Evolutionary conservation across 495 filamentous ascomycete genomes (phyloP), one percentile per base, ranked within the genome.

Genomic region (Platismatia glauca): DNA sequence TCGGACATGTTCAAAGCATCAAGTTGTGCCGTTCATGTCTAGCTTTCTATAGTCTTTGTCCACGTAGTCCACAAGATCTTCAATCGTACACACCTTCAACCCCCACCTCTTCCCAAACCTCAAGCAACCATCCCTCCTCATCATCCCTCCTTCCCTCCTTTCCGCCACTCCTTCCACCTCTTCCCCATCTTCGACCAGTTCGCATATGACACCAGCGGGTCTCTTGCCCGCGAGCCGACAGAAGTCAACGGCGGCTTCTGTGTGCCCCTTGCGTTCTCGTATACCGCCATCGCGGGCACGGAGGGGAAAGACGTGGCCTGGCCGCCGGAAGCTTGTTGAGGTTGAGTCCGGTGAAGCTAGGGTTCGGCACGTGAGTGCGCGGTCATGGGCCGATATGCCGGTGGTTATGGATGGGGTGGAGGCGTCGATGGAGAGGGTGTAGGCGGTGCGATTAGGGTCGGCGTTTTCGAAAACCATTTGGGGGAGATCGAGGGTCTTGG

Each of bases 41-140:
- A 63, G 31, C 29, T 5, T 18, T 24, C 44, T 58, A 35, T 39
- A 13, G 31, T 52, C 39, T 22, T 37, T 63, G 3, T 33, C 46
- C 41, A 97, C 71, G 73, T 93, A 89, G 61, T 72, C 77, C 44
- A 92, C 87, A 75, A 98, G 75, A 72, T 89, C 91, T 71, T 91
- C 92, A 75, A 98, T 97, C 11, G 94, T 97, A 73, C 92, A 95
- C 46, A 95, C 90, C 76, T 87, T 92, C 65, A 97, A 75, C 13
- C 91, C 91, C 87, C 89, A 97, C 72, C 80, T 84, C 74, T 83
- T 82, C 16, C 91, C 95, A 81, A 98, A 98, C 38, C 75, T 80
- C 71, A 98, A 78, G 72, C 94, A 97, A 6, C 82, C 88, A 81
- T 97, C 92, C 63, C 91, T 82, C 67, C 91, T 76, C 89, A 97